Evolutionary conservation across 2,329 filamentous ascomycete genomes (phyloP), one percentile per base, ranked within the genome.

Genomic region (Tolypocladium sp.): DNA sequence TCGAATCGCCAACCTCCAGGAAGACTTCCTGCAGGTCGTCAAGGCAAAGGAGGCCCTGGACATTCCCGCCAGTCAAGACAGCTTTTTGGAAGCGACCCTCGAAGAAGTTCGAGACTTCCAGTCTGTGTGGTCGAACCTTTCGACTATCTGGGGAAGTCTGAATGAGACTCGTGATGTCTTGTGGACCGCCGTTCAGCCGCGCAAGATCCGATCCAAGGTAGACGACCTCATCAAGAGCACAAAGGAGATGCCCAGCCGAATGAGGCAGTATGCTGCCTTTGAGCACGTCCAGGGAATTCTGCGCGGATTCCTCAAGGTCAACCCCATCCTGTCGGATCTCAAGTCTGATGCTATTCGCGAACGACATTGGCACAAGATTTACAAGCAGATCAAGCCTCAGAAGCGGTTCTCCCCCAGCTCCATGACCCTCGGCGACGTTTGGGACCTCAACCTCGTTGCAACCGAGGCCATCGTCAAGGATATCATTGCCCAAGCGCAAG

Each of bases 261-360:
- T 99, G 93, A 88, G 95, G 61, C 95, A 99, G 70, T 99, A 99
- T 73, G 93, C 95, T 66, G 95, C 95, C n/a, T 99, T 99, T 71
- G 95, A 99, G 74, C 93, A 99, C 69, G 92, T 99, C 44, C 95
- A 99, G 71, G 91, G 86, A 63, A 90, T 95, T 37, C 83, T 99
- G 46, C 89, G 92, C 52, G 88, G 92, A 62, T 83, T 96, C 55
- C 82, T 97, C 63, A 97, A 96, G 73, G 91, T 96, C 66, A 99
- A 97, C 69, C 81, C 88, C 13, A 81, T 97, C 40, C 81, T 99
- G 4, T 84, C 87, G 5, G 94, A 99, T 64, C 82, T 99, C 73
- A 96, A 97, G 71, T 97, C 93, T 0, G 94, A 99, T 73, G 93
- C 94, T 20, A 92, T 99, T 60, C 88, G 92, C 53, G 95, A 99